Conservation (phyloP, 495 filamentous ascomycete species). For the Penicillium antarcticum region DNA sequence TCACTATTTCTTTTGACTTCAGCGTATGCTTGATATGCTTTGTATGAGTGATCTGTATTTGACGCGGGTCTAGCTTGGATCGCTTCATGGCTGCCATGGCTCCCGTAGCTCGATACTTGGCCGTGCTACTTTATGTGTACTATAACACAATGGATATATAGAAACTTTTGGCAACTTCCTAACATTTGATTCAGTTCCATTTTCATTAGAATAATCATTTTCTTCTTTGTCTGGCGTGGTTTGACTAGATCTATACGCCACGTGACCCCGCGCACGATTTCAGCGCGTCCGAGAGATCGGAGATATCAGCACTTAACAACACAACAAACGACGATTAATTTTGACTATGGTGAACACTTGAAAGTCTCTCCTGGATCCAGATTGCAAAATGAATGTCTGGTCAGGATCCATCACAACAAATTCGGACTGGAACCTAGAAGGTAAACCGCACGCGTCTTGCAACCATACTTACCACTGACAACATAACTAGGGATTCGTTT, state of each 20-base stretch:
- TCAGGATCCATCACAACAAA: conserved; percentile 31
- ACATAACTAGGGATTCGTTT: conserved; percentile 33
- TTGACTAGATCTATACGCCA: not conserved
- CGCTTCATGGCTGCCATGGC: conserved; percentile 10
- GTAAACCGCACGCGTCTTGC: conserved; percentile 19
- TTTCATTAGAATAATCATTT: not conserved
- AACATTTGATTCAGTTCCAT: not conserved
- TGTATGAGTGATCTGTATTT: conserved; percentile 9
- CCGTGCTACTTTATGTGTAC: conserved; percentile 21
- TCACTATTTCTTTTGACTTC: conserved; percentile 13
- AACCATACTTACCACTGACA: conserved; percentile 12
- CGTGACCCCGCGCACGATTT: conserved; percentile 14
- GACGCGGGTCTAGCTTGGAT: conserved; percentile 2
- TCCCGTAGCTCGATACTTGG: conserved; percentile 12
- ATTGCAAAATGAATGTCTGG: conserved; percentile 38
- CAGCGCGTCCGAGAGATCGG: conserved; percentile 10
- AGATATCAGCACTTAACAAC: conserved; percentile 1
- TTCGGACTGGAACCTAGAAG: conserved; percentile 31
- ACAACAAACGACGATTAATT: not conserved
- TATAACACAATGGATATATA: conserved; percentile 26
- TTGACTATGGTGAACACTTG: not conserved
- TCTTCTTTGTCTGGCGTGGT: not conserved
- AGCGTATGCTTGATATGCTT: conserved; percentile 15
- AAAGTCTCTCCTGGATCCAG: not conserved
- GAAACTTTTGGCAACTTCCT: conserved; percentile 6